phyloP scores from a whole-genome alignment of 371 early-diverging fungal species.

The Mycotypha africana region DNA sequence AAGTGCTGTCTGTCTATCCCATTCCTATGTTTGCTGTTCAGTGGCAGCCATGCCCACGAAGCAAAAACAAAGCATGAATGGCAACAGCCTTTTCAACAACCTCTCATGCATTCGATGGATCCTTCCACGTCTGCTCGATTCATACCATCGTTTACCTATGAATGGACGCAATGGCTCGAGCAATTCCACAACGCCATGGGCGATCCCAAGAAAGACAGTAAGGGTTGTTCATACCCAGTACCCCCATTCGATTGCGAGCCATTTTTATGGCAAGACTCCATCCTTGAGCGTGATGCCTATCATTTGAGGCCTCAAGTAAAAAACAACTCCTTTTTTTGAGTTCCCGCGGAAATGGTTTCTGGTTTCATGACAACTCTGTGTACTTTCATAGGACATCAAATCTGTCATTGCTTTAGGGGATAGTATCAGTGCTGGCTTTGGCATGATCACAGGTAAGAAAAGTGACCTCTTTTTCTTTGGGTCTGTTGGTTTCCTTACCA shows the following conservation, averaged over 20 bases:
- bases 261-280: conserved; percentile 36
- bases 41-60: too few species aligned
- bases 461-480: not conserved
- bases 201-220: conserved; percentile 16
- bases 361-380: too few species aligned
- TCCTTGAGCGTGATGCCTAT: conserved; percentile 38
- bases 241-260: conserved; percentile 43
- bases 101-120: too few species aligned
- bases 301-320: conserved; percentile 52
- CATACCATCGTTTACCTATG: conserved; percentile 42
- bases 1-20: too few species aligned
- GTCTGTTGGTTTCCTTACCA: too few species aligned
- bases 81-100: too few species aligned
- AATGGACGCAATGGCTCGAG: conserved; percentile 46
- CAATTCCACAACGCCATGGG: conserved; percentile 43
- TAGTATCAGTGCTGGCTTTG: conserved; percentile 69
- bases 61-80: too few species aligned
- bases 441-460: conserved; percentile 39
- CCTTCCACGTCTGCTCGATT: too few species aligned
- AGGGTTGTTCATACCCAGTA: conserved; percentile 30
- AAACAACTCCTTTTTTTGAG: too few species aligned
- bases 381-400: conserved; percentile 70
- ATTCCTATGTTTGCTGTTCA: too few species aligned
- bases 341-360: too few species aligned
- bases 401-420: conserved; percentile 66